These are phyloP conservation scores for Fusarium setosum DNA, from an alignment of 2,329 filamentous ascomycete species.

Conservation along the genomic window DNA sequence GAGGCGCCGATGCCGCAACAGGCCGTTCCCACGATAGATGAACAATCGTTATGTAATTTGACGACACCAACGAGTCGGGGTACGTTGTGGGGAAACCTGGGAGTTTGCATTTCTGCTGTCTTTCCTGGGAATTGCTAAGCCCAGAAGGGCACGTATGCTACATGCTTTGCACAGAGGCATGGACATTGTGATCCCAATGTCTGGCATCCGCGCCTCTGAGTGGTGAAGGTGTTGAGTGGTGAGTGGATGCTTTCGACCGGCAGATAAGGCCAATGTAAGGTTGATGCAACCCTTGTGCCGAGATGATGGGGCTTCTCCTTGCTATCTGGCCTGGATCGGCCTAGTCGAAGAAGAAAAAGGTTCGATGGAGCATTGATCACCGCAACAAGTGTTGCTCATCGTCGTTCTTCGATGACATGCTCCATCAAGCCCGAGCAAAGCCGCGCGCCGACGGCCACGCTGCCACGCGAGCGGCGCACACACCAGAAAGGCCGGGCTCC, in stretches of 20 bases:
- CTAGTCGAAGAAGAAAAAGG: background rate
- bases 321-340: slow-evolving; percentile 17
- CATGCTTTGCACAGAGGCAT: background rate
- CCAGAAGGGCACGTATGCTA: background rate
- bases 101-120: slow-evolving; percentile 26
- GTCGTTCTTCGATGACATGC: slow-evolving; percentile 24
- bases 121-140: background rate
- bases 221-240: background rate
- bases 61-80: background rate
- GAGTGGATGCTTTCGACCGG: slow-evolving; percentile 1
- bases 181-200: background rate
- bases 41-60: slow-evolving; percentile 36
- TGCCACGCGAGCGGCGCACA: slow-evolving; percentile 34
- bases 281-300: slow-evolving; percentile 17
- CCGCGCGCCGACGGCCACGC: slow-evolving; percentile 25
- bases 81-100: slow-evolving; percentile 32
- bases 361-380: slow-evolving; percentile 19
- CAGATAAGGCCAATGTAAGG: slow-evolving; percentile 31
- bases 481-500: slow-evolving; percentile 25
- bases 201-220: no score
- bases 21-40: slow-evolving; percentile 27
- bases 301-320: slow-evolving; percentile 12
- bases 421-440: slow-evolving; percentile 38
- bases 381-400: slow-evolving; percentile 23
- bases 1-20: slow-evolving; percentile 35